Conservation (phyloP, 495 filamentous ascomycete genomes). For the Staphylotrichum tortipilum region DNA sequence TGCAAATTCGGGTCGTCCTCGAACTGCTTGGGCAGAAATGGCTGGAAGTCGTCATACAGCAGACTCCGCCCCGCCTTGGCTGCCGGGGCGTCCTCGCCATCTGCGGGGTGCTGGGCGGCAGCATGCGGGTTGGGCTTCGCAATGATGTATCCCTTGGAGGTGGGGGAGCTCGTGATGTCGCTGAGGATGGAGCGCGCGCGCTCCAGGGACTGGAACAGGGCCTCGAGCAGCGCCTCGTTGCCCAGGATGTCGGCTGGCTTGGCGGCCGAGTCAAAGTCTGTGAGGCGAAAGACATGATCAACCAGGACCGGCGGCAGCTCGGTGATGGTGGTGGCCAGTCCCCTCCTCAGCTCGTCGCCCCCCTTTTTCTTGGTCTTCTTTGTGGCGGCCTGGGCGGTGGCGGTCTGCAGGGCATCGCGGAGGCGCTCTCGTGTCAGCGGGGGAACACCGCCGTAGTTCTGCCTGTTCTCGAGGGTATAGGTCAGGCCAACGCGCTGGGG, state of each 20-base stretch:
- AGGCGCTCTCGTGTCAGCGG: slow-evolving; percentile 64
- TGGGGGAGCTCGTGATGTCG: slow-evolving; percentile 48
- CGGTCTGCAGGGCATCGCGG: slow-evolving; percentile 57
- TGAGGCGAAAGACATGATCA: slow-evolving; percentile 71
- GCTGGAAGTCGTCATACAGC: slow-evolving; percentile 92
- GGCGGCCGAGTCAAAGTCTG: slow-evolving; percentile 54
- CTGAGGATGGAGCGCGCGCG: slow-evolving; percentile 58
- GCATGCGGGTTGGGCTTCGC: slow-evolving; percentile 50
- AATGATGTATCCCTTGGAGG: slow-evolving; percentile 76
- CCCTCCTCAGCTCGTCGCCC: slow-evolving; percentile 65
- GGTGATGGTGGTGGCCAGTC: slow-evolving; percentile 70
- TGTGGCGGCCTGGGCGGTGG: slow-evolving; percentile 37
- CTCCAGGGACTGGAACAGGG: slow-evolving; percentile 54
- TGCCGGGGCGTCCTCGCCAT: slow-evolving; percentile 29
- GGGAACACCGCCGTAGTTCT: slow-evolving; percentile 70
- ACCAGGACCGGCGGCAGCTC: slow-evolving; percentile 81
- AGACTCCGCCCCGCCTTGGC: slow-evolving; percentile 42
- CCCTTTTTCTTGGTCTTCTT: slow-evolving; percentile 71
- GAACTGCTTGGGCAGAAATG: slow-evolving; percentile 81
- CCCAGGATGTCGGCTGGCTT: slow-evolving; percentile 60
- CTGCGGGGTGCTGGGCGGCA: slow-evolving; percentile 19
- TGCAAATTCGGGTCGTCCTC: slow-evolving; percentile 52
- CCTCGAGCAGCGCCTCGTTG: slow-evolving; percentile 53
- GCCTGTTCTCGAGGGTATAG: slow-evolving; percentile 74
- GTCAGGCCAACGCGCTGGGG: slow-evolving; percentile 66